These are phyloP conservation scores for Solanum sejunctum DNA, from an alignment of 257 asterid genomes.

Conservation along the genomic window DNA sequence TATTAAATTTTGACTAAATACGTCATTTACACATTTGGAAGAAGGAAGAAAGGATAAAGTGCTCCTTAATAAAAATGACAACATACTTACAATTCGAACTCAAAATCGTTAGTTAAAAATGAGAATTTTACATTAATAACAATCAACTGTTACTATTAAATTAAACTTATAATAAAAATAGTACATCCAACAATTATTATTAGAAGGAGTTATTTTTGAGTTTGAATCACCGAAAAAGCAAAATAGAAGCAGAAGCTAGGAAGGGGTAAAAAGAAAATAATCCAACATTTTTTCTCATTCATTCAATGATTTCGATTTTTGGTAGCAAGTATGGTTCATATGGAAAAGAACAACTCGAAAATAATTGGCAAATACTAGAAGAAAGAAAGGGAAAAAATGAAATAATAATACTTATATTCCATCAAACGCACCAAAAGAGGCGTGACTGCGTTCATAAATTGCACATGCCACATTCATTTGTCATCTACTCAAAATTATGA, in stretches of 20 bases:
- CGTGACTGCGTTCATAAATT: not conserved
- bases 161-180: not conserved
- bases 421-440: not conserved
- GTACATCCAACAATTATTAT: too few species aligned
- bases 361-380: not conserved
- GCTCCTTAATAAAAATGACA: not conserved
- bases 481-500: not conserved
- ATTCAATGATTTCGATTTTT: not conserved
- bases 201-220: not conserved
- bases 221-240: not conserved
- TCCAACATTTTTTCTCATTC: not conserved
- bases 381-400: not conserved
- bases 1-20: not conserved
- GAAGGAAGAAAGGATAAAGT: not conserved
- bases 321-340: not conserved
- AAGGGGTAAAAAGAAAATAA: not conserved
- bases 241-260: not conserved
- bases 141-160: not conserved
- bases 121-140: not conserved
- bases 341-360: not conserved
- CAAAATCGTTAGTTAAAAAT: not conserved
- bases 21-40: not conserved
- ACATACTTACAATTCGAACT: not conserved
- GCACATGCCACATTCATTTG: constrained; percentile 14
- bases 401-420: not conserved